Conservation (phyloP, 2,329 filamentous ascomycete genomes). For the Beauveria varroae region DNA sequence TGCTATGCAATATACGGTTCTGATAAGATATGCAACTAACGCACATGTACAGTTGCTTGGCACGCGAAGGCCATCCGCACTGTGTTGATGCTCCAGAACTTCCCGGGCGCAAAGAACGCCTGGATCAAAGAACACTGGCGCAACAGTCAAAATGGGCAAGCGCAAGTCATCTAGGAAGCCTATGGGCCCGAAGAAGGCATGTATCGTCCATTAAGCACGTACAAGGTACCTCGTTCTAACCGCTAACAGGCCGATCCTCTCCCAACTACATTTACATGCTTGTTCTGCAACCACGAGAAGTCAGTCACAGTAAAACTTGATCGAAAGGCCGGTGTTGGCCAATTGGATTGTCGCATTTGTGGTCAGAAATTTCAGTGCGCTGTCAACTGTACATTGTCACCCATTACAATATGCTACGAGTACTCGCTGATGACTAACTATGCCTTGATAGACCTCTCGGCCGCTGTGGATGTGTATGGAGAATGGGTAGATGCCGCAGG, state of each 20-base stretch:
- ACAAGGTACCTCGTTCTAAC: constrained; percentile 12
- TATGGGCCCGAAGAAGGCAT: constrained; percentile 65
- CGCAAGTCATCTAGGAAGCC: constrained; percentile 83
- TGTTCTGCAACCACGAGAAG: constrained; percentile 98
- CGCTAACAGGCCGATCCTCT: constrained; percentile 59
- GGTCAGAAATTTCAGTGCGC: constrained; percentile 88
- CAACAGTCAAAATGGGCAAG: constrained; percentile 60
- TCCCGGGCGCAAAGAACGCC: background rate
- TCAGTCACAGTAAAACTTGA: constrained; percentile 87
- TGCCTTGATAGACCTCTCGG: constrained; percentile 62
- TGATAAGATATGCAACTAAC: constrained; percentile 10
- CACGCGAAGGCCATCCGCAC: background rate
- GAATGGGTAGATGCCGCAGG: constrained; percentile 91
- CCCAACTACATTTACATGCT: constrained; percentile 82
- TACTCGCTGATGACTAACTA: constrained; percentile 17
- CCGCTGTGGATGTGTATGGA: constrained; percentile 89
- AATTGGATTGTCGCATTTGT: constrained; percentile 85
- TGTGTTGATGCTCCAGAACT: background rate
- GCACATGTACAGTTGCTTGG: background rate
- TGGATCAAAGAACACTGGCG: background rate
- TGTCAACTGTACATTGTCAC: constrained; percentile 69
- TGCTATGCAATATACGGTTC: background rate
- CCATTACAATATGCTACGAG: constrained; percentile 6
- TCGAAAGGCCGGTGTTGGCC: constrained; percentile 82
- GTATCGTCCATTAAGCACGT: background rate